These are phyloP conservation scores for Aspergillus fructus DNA, from an alignment of 2,329 filamentous ascomycete species.

Conservation along the genomic window DNA sequence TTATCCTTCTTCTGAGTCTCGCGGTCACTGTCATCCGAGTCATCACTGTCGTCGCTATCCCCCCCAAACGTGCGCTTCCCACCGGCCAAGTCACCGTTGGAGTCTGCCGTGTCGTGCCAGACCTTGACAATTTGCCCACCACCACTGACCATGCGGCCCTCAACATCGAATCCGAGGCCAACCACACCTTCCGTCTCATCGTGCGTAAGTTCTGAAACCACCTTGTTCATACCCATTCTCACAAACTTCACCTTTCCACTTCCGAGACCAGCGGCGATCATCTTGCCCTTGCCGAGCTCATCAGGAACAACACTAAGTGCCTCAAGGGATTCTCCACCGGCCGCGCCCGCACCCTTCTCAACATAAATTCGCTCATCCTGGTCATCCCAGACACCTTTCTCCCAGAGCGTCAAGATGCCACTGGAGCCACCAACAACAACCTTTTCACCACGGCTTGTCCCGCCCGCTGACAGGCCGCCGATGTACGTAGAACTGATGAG, in stretches of 20 bases:
- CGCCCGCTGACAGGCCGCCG: constrained; percentile 67
- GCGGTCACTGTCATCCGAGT: constrained; percentile 50
- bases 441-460: constrained; percentile 69
- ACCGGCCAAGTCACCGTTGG: constrained; percentile 42
- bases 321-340: constrained; percentile 77
- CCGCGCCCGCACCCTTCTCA: constrained; percentile 56
- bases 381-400: constrained; percentile 92
- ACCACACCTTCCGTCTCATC: constrained; percentile 86
- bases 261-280: constrained; percentile 75
- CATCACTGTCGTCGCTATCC: constrained; percentile 43
- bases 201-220: constrained; percentile 68
- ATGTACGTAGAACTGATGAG: constrained; percentile 79
- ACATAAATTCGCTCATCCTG: constrained; percentile 86
- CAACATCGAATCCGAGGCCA: constrained; percentile 78
- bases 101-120: constrained; percentile 71
- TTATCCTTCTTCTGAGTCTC: constrained; percentile 39
- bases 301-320: constrained; percentile 71
- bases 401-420: constrained; percentile 89
- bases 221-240: constrained; percentile 69
- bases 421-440: constrained; percentile 74
- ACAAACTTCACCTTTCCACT: constrained; percentile 79
- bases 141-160: constrained; percentile 83
- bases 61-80: constrained; percentile 36
- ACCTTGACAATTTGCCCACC: constrained; percentile 85
- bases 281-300: constrained; percentile 61